A percentile compares a stretch with the other conserved stretches of the same genome.
Evolutionary conservation across 306 rosid species (phyloP).

Genomic region (Phaseolus lunatus): DNA sequence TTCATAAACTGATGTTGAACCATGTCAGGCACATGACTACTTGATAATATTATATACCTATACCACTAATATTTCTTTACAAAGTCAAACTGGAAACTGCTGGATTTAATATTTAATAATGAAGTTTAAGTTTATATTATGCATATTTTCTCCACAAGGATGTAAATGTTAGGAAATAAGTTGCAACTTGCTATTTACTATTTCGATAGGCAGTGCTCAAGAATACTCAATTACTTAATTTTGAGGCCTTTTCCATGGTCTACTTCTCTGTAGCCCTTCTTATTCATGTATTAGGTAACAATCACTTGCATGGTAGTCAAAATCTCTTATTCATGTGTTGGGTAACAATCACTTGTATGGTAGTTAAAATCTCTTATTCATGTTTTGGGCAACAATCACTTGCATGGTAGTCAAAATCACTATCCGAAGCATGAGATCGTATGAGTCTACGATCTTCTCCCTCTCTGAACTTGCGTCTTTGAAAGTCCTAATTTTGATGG

Average conservation of each 20-base stretch:
- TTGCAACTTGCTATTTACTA: too few relatives aligned
- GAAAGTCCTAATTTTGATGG: too few relatives aligned
- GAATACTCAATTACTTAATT: neutral
- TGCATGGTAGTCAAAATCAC: too few relatives aligned
- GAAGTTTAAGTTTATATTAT: neutral
- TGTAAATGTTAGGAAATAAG: too few relatives aligned
- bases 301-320: slow-evolving; percentile 19
- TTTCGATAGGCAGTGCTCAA: neutral
- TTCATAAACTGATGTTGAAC: neutral
- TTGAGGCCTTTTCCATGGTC: slow-evolving; percentile 8
- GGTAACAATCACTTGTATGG: too few relatives aligned
- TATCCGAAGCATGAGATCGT: too few relatives aligned
- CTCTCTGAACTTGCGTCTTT: too few relatives aligned
- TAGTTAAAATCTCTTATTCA: too few relatives aligned
- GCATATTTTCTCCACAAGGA: neutral
- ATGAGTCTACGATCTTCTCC: too few relatives aligned
- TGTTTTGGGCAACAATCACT: too few relatives aligned
- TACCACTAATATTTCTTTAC: neutral
- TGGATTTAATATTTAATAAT: neutral
- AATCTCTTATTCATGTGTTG: too few relatives aligned
- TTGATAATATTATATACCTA: neutral
- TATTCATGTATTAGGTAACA: slow-evolving; percentile 21
- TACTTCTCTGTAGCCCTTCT: slow-evolving; percentile 9
- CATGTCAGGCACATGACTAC: neutral
- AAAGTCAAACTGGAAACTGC: neutral